Conservation (phyloP, 805 yeast species). For the Cyberlindnera meyerae region DNA sequence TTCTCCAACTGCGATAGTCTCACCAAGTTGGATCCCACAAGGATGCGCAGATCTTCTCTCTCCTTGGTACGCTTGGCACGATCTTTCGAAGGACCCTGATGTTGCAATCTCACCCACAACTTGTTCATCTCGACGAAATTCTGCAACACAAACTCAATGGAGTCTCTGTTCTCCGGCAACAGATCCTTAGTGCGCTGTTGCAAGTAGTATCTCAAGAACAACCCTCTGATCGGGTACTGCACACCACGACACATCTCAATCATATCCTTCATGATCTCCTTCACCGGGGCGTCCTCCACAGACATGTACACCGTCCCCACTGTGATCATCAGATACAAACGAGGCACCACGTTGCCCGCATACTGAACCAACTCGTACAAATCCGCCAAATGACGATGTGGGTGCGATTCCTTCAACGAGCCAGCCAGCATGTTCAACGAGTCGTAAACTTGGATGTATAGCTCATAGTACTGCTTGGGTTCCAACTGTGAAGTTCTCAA, state of each 20-base stretch:
- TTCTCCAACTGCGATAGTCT: slow-evolving; percentile 81
- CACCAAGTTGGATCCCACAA: slow-evolving; percentile 90
- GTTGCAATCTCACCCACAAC: slow-evolving; percentile 94
- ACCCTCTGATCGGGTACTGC: slow-evolving; percentile 90
- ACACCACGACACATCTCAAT: slow-evolving; percentile 97
- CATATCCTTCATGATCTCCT: slow-evolving; percentile 91
- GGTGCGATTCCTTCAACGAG: slow-evolving; percentile 63
- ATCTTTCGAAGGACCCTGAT: slow-evolving; percentile 89
- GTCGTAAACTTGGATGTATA: slow-evolving; percentile 81
- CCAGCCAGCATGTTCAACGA: slow-evolving; percentile 64
- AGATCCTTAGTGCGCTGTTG: slow-evolving; percentile 69
- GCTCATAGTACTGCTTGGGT: slow-evolving; percentile 91
- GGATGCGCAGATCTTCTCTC: slow-evolving; percentile 81
- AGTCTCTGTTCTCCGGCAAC: slow-evolving; percentile 46
- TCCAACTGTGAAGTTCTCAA: slow-evolving; percentile 68
- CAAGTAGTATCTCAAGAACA: slow-evolving; percentile 83
- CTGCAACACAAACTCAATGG: slow-evolving; percentile 72
- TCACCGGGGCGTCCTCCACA: slow-evolving; percentile 68
- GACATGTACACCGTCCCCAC: slow-evolving; percentile 89
- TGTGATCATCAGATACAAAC: slow-evolving; percentile 90
- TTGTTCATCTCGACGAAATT: slow-evolving; percentile 98
- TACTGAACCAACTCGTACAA: slow-evolving; percentile 93
- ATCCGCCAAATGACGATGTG: slow-evolving; percentile 73
- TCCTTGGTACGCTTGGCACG: slow-evolving; percentile 69
- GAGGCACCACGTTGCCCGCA: slow-evolving; percentile 88